phyloP scores from a whole-genome alignment of 164 flowering plant genomes.

The Stephania japonica region DNA sequence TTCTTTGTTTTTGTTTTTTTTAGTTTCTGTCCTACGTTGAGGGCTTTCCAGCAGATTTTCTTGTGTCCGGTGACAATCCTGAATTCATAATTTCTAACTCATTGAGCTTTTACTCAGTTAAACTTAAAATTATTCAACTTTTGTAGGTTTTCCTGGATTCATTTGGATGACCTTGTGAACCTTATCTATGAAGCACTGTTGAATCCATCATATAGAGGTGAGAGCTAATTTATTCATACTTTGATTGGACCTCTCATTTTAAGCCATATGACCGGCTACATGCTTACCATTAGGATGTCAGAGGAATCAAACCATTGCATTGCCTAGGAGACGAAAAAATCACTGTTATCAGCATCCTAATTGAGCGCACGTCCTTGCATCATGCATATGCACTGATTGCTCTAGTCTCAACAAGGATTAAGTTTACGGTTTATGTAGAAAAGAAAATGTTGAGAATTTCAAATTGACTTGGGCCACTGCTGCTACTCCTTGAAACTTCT shows the following conservation, averaged over 20 bases:
- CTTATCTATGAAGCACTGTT: conserved; percentile 73
- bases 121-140: not conserved
- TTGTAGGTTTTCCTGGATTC: conserved; percentile 98
- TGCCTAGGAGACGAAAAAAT: not conserved
- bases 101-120: too few species aligned
- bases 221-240: not conserved
- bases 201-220: conserved; percentile 86
- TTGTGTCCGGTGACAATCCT: not conserved
- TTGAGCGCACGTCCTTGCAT: too few species aligned
- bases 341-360: too few species aligned
- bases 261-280: not conserved
- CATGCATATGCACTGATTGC: too few species aligned
- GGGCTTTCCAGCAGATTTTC: not conserved
- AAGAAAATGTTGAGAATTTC: too few species aligned
- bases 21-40: not conserved
- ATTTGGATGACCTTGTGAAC: conserved; percentile 92
- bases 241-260: not conserved
- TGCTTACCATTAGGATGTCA: not conserved
- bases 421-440: too few species aligned
- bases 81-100: too few species aligned
- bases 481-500: too few species aligned
- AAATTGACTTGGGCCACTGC: too few species aligned
- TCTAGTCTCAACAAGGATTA: too few species aligned
- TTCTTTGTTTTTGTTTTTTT: not conserved
- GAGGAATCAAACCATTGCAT: not conserved